Evolutionary conservation across 805 yeast species (phyloP), one percentile per base, ranked within the genome.

Genomic region (Ogataea nakhonphanomensis): DNA sequence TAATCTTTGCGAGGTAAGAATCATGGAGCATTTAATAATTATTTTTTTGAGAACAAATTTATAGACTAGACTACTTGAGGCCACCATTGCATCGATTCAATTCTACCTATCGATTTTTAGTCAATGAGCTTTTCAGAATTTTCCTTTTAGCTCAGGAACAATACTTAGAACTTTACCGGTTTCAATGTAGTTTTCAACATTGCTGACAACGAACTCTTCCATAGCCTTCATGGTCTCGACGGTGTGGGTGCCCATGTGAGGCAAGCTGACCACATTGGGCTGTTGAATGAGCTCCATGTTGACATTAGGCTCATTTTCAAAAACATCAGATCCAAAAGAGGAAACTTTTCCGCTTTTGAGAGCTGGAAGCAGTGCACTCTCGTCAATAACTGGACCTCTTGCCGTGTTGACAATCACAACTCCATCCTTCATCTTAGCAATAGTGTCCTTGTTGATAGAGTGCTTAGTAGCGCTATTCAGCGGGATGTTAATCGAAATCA

Each of bases 221-320:
- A 93, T 86, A 51, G 74, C 74, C 50, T 70, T 65, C 55, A 84
- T 76, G 3, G 95, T 84, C 63, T 88, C 95, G 37, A 64, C 63
- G 4, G 91, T 70, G 58, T 79, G 79, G 0, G 96, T 86, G 21
- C 96, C 97, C 83, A 86, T 79, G 60, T 89, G 97, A 11, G 97
- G 97, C 49, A 85, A 67, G 25, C 85, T 75, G 9, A 84, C 70
- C n/a, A 80, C 86, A 48, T 82, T 81, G 10, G 85, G 84, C 62
- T 82, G 63, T 23, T 67, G 65, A 35, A 73, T 62, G 47, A 84
- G 65, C 45, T 83, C 89, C 55, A 72, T 63, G 30, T 82, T 73
- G n/a, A 78, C 83, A 47, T 76, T 56, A 8, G 95, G 95, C 61
- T 84, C 95, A 47, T 68, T 63, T 59, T 84, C 90, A 59, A 81